Conservation (phyloP, 768 basidiomycete genomes). For the Trametes punicea region DNA sequence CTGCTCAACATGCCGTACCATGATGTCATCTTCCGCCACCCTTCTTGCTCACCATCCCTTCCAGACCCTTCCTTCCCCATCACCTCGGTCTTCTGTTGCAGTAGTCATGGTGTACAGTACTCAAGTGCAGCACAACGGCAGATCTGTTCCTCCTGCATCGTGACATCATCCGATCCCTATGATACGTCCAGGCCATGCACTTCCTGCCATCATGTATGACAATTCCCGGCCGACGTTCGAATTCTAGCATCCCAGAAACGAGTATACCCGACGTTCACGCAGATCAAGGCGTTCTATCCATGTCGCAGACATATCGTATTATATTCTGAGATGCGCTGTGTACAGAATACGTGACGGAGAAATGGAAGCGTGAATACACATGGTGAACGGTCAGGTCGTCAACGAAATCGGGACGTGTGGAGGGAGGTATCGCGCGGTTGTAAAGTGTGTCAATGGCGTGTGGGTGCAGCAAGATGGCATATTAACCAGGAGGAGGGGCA, state of each 20-base stretch:
- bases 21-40: constrained; percentile 1
- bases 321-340: neutral
- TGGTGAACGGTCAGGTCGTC: neutral
- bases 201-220: neutral
- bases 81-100: neutral
- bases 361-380: constrained; percentile 6
- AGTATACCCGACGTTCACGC: no score
- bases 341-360: constrained; percentile 10
- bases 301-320: no score
- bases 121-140: neutral
- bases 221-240: neutral
- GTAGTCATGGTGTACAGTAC: no score
- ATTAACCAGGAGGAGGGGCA: neutral
- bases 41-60: neutral
- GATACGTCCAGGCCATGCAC: neutral
- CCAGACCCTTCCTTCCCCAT: constrained; percentile 3
- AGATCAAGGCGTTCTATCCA: no score
- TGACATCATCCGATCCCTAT: neutral
- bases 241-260: neutral
- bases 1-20: neutral
- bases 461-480: neutral
- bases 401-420: neutral
- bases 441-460: neutral
- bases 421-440: constrained; percentile 12
- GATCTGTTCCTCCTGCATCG: neutral